Evolutionary conservation across 305 asterid genomes (phyloP).

Genomic region (Solanum hybrid): DNA sequence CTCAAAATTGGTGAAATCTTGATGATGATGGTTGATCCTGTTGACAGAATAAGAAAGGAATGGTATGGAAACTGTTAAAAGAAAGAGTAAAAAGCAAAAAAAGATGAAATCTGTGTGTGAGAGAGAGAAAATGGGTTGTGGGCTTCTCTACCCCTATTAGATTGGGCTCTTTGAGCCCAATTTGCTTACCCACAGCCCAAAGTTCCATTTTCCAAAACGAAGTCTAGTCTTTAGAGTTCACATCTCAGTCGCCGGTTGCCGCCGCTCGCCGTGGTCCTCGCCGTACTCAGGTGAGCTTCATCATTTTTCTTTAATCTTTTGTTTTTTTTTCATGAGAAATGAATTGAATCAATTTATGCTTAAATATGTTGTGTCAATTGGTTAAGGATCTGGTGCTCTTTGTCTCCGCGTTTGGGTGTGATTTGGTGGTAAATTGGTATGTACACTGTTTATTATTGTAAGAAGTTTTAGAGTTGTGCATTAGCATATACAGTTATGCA

Average conservation of each 20-base stretch:
- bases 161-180: neutral
- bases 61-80: neutral
- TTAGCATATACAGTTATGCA: neutral
- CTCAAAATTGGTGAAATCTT: neutral
- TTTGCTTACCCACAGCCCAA: neutral
- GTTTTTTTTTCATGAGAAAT: neutral
- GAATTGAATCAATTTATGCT: neutral
- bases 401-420: neutral
- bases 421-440: neutral
- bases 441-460: neutral
- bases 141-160: neutral
- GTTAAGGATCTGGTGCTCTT: neutral
- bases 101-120: neutral
- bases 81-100: neutral
- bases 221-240: neutral
- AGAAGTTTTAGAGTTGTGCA: neutral
- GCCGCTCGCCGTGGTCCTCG: neutral
- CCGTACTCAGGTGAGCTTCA: neutral
- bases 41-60: constrained; percentile 1
- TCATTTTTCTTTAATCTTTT: neutral
- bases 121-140: neutral
- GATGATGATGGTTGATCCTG: neutral
- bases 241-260: neutral
- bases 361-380: neutral
- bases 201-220: neutral